Base-by-base conservation (phyloP, 192 early-diverging fungal genomes). In the Umbelopsis vinacea region DNA sequence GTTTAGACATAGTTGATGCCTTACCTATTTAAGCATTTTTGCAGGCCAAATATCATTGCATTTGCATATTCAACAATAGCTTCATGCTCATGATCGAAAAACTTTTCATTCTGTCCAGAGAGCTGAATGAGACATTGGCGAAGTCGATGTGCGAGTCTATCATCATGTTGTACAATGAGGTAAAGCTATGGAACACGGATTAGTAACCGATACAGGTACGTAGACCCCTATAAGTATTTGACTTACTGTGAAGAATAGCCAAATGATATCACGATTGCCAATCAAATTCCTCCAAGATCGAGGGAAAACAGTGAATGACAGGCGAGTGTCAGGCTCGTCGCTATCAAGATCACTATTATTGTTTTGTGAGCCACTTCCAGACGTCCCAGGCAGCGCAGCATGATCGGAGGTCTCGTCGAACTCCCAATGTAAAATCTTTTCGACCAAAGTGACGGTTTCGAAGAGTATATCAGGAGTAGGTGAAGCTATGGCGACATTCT, bases 121-220 rank as follows among this genome's bases (percentile, higher is more conserved):
- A 92, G 80, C 54, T 90, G 86, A 21, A 87, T 78, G 9, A 92
- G 69, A 71, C 91, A 91, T 71, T 88, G 87, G 55, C 84, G 74
- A 21, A 80, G 79, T 23, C 76, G 81, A 57, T 91, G 84, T 10
- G 75, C 75, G 57, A 88, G 73, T 24, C 79, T 72, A 52, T 82
- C 81, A 40, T 87, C 77, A 0, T 76, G 75, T 77, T 87, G 82
- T 26, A 86, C 53, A 85, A 50, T 19, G 17, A 50, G 15, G 48
- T 87, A 77, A 57, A 6, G 24, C 33, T 17, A 37, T 15, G n/a
- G n/a, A n/a, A 52, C 22, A 47, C 6, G 40, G 5, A 12, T 43
- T n/a, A 52, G 4, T 19, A 5, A 47, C 1, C 29, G 15, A 21
- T 23, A 11, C 40, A 55, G 2, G 43, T 19, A 15, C 14, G 23